Conservation (phyloP, 1,284 basidiomycete species). For the Heterobasidion occidentale region DNA sequence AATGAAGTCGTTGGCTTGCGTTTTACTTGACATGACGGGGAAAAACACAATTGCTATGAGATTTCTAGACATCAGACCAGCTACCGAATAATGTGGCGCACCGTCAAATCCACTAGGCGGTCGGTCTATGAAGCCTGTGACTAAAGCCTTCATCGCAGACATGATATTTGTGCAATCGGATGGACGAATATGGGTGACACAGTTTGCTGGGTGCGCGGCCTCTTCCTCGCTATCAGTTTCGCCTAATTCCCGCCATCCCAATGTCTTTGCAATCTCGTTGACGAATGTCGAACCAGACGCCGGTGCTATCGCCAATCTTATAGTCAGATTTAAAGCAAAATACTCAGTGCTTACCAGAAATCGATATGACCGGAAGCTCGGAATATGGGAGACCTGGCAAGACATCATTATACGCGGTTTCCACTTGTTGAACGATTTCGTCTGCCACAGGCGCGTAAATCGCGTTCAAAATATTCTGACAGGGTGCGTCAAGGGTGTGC, state of each 20-base stretch:
- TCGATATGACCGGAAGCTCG: constrained; percentile 53
- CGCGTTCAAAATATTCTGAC: constrained; percentile 11
- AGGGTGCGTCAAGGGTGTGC: neutral
- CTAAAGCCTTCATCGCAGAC: constrained; percentile 47
- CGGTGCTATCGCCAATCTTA: constrained; percentile 18
- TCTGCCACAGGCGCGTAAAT: constrained; percentile 19
- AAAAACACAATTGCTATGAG: constrained; percentile 6
- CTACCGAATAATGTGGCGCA: constrained; percentile 11
- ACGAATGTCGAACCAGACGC: constrained; percentile 33
- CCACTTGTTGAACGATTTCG: constrained; percentile 16
- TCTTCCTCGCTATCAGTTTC: constrained; percentile 15
- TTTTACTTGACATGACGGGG: constrained; percentile 20
- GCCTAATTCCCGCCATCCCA: constrained; percentile 16
- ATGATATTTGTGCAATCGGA: constrained; percentile 47
- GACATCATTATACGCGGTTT: constrained; percentile 16
- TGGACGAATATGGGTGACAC: constrained; percentile 46
- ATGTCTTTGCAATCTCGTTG: constrained; percentile 30
- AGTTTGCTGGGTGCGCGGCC: constrained; percentile 2
- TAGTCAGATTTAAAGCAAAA: constrained; percentile 2
- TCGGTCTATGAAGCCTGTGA: constrained; percentile 43
- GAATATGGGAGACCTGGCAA: constrained; percentile 47
- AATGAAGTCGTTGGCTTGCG: constrained; percentile 41
- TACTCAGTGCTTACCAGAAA: constrained; percentile 36
- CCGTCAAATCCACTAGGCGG: constrained; percentile 21
- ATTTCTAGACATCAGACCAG: neutral